phyloP scores from a whole-genome alignment of 495 filamentous ascomycete genomes.

The Annulohypoxylon nitens region DNA sequence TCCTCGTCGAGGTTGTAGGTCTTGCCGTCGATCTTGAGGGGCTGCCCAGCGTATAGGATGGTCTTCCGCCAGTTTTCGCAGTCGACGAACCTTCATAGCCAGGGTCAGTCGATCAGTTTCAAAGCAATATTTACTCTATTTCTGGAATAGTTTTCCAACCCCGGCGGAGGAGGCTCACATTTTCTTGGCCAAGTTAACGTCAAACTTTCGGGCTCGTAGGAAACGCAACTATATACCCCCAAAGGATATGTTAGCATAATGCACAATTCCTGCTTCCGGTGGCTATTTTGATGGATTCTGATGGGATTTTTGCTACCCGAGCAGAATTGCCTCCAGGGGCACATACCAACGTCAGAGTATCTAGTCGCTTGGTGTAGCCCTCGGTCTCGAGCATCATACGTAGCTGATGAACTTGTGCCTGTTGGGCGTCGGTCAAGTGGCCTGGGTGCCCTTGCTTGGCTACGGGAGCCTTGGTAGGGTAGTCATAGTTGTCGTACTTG shows the following conservation, averaged over 20 bases:
- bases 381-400: conserved; percentile 84
- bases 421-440: conserved; percentile 86
- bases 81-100: conserved; percentile 83
- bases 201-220: conserved; percentile 93
- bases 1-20: conserved; percentile 81
- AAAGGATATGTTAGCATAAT: conserved; percentile 34
- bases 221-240: conserved; percentile 75
- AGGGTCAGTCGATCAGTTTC: conserved; percentile 42
- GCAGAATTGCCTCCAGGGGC: neutral
- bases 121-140: neutral
- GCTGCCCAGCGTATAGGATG: conserved; percentile 57
- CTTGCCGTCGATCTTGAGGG: conserved; percentile 43
- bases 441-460: conserved; percentile 84
- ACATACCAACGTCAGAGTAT: conserved; percentile 86
- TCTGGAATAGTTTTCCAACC: conserved; percentile 9
- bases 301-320: neutral
- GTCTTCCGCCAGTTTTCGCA: conserved; percentile 91
- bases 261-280: neutral
- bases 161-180: conserved; percentile 71
- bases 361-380: conserved; percentile 86
- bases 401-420: conserved; percentile 89
- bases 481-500: conserved; percentile 98
- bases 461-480: conserved; percentile 80
- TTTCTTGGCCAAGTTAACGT: conserved; percentile 82
- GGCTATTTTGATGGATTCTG: neutral